These are phyloP conservation scores for Kazachstania bromeliacearum DNA, from an alignment of 805 yeast genomes.

Conservation along the genomic window DNA sequence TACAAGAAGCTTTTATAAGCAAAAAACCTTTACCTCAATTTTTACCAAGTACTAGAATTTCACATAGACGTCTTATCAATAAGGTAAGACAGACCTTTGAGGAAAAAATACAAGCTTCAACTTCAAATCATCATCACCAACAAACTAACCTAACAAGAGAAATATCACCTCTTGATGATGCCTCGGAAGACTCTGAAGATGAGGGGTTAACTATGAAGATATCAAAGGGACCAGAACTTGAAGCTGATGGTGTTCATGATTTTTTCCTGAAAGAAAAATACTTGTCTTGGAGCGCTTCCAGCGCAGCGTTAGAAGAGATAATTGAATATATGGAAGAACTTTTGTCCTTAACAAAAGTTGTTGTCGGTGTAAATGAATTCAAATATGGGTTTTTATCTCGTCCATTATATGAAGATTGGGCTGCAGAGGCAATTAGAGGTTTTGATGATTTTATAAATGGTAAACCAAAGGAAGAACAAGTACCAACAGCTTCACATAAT, in stretches of 20 bases:
- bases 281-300: conserved; percentile 44
- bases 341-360: conserved; percentile 31
- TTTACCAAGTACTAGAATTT: conserved; percentile 39
- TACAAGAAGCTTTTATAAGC: conserved; percentile 35
- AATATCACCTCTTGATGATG: conserved; percentile 1
- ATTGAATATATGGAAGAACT: conserved; percentile 42
- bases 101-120: conserved; percentile 18
- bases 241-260: conserved; percentile 17
- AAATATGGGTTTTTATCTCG: conserved; percentile 44
- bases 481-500: not conserved
- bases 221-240: not conserved
- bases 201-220: not conserved
- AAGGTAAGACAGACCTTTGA: conserved; percentile 34
- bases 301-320: conserved; percentile 40
- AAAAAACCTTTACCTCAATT: conserved; percentile 43
- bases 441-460: conserved; percentile 24
- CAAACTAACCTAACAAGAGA: too few relatives aligned
- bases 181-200: conserved; percentile 6
- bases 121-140: too few relatives aligned
- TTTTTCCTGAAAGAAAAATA: conserved; percentile 31
- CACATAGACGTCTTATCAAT: conserved; percentile 38
- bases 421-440: conserved; percentile 33
- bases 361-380: conserved; percentile 42
- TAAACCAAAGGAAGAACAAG: not conserved
- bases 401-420: conserved; percentile 36